Percentiles rank a stretch among this genome's conserved stretches.
Conservation (phyloP, 495 filamentous ascomycete genomes). For the Podospora australis region DNA sequence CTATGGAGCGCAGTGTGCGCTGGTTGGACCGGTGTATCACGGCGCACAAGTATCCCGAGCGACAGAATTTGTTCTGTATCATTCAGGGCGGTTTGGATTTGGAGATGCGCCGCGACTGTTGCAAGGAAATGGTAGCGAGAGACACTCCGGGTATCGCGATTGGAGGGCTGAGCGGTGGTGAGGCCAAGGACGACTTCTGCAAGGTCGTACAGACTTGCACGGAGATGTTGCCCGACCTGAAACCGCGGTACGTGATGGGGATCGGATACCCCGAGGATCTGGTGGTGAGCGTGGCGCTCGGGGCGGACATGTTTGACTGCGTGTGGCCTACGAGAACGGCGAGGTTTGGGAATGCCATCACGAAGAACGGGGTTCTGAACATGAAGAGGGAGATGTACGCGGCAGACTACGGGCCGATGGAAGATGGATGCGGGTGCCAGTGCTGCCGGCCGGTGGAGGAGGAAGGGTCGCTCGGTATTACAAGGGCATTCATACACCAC, state of each 20-base stretch:
- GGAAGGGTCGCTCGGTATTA: slow-evolving; percentile 71
- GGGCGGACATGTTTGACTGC: slow-evolving; percentile 99
- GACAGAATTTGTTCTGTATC: slow-evolving; percentile 96
- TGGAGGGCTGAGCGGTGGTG: slow-evolving; percentile 84
- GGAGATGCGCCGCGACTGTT: slow-evolving; percentile 80
- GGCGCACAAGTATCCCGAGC: slow-evolving; percentile 73
- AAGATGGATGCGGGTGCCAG: slow-evolving; percentile 69
- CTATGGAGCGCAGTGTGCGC: slow-evolving; percentile 93
- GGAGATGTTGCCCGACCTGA: slow-evolving; percentile 72
- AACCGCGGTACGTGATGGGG: slow-evolving; percentile 97
- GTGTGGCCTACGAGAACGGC: slow-evolving; percentile 97
- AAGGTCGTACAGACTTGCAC: slow-evolving; percentile 79
- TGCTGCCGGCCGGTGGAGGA: slow-evolving; percentile 63
- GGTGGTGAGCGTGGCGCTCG: slow-evolving; percentile 82
- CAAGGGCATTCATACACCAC: slow-evolving; percentile 85
- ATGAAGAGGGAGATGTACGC: slow-evolving; percentile 70
- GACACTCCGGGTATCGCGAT: slow-evolving; percentile 96
- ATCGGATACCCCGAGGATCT: slow-evolving; percentile 96
- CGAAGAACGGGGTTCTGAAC: slow-evolving; percentile 72
- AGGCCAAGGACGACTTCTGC: slow-evolving; percentile 54
- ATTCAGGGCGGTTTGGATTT: slow-evolving; percentile 94
- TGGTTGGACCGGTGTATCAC: slow-evolving; percentile 97
- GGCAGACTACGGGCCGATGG: slow-evolving; percentile 74
- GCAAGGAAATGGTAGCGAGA: slow-evolving; percentile 79
- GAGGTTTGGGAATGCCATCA: slow-evolving; percentile 91